Base-by-base conservation (phyloP, 306 rosid genomes). In the Glycine latifolia region DNA sequence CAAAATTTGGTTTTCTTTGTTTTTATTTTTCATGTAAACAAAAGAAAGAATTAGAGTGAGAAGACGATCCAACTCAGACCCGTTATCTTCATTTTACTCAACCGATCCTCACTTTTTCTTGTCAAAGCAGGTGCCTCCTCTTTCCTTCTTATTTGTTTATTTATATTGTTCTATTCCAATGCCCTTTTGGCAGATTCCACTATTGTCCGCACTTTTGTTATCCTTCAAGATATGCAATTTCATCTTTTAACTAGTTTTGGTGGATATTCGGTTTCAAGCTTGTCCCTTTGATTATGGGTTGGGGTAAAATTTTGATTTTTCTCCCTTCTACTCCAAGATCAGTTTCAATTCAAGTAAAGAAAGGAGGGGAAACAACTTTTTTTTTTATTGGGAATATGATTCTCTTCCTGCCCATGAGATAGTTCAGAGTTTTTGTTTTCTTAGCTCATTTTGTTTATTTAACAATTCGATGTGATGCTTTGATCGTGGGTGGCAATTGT, bases 51-150 rank as follows among this genome's bases (percentile, higher is more conserved):
- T 66, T 7, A 14, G 54, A 43, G 8, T 17, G 63, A 58, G 81
- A 59, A 41, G 46, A 56, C 59, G 78, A 75, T 67, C 62, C 84
- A 68, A 37, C 78, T 67, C 68, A 63, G n/a, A 31, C 55, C 56
- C 33, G 31, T 55, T 33, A 50, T 56, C 72, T 67, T 68, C 81
- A 35, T 50, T 75, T 67, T 8, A 44, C 49, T 52, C 39, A 33
- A 16, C 14, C 33, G 72, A 84, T 78, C 80, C 39, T 71, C 71
- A 4, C 49, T 44, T n/a, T 16, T 47, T 47, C 13, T 49, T 50
- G 20, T 7, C 39, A 56, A 67, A 67, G 65, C 44, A 17, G 53
- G 79, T 71, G 73, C 14, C 66, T 1, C 3, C 13, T 41, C 53
- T 20, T 72, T 46, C 52, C 58, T 3, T 56, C 50, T 15, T 33